phyloP scores from a whole-genome alignment of 1,139 yeast genomes.

The Blastobotrys petasosporus region DNA sequence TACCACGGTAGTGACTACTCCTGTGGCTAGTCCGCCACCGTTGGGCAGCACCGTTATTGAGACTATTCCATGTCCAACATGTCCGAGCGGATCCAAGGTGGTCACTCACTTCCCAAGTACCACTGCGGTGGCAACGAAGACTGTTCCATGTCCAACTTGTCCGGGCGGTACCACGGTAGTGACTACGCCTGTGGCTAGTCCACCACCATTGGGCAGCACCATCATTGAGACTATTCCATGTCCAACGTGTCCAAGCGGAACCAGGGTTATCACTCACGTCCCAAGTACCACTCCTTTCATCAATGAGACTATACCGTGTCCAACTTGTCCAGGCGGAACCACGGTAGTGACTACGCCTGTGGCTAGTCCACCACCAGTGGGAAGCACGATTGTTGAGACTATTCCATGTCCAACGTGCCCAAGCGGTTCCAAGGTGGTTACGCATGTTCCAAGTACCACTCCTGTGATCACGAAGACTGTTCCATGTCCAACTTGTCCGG shows the following conservation, averaged over 20 bases:
- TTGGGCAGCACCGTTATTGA: neutral
- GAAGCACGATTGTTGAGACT: neutral
- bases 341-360: neutral
- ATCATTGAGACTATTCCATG: slow-evolving; percentile 1
- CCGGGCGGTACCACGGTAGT: neutral
- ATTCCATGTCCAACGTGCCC: neutral
- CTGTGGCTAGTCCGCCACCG: neutral
- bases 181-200: neutral
- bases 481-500: slow-evolving; percentile 5
- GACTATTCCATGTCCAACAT: slow-evolving; percentile 8
- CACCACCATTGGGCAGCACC: neutral
- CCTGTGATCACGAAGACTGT: neutral
- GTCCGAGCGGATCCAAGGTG: slow-evolving; percentile 7
- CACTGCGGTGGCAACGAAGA: neutral
- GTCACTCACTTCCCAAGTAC: neutral
- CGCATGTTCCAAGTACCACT: neutral
- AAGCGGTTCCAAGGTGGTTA: neutral
- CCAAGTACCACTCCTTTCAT: neutral
- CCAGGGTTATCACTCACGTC: neutral
- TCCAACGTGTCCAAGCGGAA: slow-evolving; percentile 1
- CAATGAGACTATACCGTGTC: slow-evolving; percentile 2
- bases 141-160: slow-evolving; percentile 8
- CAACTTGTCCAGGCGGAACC: slow-evolving; percentile 3
- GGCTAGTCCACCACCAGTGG: slow-evolving; percentile 2
- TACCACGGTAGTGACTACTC: neutral